Evolutionary conservation across 129 eudicot species (phyloP).

Genomic region (Heracleum sosnowskyi): DNA sequence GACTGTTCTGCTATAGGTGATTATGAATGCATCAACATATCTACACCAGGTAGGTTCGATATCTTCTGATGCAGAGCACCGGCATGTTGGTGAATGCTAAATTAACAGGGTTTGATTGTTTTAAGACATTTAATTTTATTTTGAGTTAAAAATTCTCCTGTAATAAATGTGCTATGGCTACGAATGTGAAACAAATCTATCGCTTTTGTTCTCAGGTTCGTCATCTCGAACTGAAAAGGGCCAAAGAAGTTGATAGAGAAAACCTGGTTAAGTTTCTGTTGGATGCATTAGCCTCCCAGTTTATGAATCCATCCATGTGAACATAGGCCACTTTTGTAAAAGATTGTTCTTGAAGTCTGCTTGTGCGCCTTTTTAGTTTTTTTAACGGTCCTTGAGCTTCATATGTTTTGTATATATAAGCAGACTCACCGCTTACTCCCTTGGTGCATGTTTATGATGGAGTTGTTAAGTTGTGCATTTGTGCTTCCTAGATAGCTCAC

Average conservation of each 20-base stretch:
- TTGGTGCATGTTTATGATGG: background rate
- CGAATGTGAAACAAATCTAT: no score
- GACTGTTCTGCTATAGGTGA: no score
- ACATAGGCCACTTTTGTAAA: conserved; percentile 17
- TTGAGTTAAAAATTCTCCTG: no score
- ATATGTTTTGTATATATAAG: background rate
- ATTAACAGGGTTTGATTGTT: no score
- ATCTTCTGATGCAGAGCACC: no score
- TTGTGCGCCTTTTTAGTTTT: background rate
- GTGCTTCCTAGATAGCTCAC: no score
- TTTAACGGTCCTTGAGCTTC: background rate
- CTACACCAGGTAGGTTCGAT: no score
- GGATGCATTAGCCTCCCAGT: conserved; percentile 78
- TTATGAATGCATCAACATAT: no score
- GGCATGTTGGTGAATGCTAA: no score
- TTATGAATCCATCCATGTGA: conserved; percentile 81
- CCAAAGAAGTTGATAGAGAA: conserved; percentile 66
- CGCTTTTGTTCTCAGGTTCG: conserved; percentile 54
- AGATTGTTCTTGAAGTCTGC: background rate
- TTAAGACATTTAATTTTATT: no score
- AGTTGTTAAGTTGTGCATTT: background rate
- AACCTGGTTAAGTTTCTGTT: conserved; percentile 53
- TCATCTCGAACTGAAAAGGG: conserved; percentile 77
- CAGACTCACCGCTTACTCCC: background rate
- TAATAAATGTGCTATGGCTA: no score